Evolutionary conservation across 2,329 filamentous ascomycete species (phyloP), one percentile per base, ranked within the genome.

Genomic region (Calonectria crousiana): DNA sequence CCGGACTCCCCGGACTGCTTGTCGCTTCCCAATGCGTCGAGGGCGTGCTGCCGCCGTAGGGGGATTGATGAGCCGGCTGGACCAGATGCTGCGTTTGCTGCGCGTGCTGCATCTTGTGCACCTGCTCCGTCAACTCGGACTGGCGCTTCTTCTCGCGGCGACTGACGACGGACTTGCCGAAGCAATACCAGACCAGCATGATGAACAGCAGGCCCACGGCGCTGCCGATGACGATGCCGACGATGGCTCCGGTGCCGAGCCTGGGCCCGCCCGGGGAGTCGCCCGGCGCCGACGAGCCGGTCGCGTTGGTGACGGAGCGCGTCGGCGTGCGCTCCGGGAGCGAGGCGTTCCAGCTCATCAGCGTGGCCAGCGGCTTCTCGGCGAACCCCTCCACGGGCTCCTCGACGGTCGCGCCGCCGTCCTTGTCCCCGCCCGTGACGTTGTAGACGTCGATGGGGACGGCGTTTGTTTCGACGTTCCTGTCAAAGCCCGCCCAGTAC

Each of bases 401-500:
- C n/a, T 11, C 30, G 32, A 34, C 2, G 9, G 52, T 72, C 16
- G 70, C 70, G 10, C 64, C 38, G 23, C 70, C 70, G 9, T 44
- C 10, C 30, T 53, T 72, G 20, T 69, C 44, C 4, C 70, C 70
- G 0, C 70, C 70, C 14, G 32, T 56, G n/a, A 64, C 32, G 20
- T 32, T 58, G 47, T 72, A 72, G 30, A 72, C 52, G 23, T 53
- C 38, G 9, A 51, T 2, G 32, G 70, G 70, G 10, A 72, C 41
- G 8, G 38, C 52, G 26, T 72, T 68, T 30, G 13, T 69, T 4
- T 53, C 62, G 32, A 62, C 44, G n/a, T 86, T 85, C 2, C 87
- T 83, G 49, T 84, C 81, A 76, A 86, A 91, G n/a, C 86, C 82
- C 73, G 87, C 84, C 90, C 90, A 92, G 30, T 52, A 72, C n/a